Evolutionary conservation across 148 eudicot species (phyloP), one percentile per base, ranked within the genome.

Genomic region (Gaultheria prostrata): DNA sequence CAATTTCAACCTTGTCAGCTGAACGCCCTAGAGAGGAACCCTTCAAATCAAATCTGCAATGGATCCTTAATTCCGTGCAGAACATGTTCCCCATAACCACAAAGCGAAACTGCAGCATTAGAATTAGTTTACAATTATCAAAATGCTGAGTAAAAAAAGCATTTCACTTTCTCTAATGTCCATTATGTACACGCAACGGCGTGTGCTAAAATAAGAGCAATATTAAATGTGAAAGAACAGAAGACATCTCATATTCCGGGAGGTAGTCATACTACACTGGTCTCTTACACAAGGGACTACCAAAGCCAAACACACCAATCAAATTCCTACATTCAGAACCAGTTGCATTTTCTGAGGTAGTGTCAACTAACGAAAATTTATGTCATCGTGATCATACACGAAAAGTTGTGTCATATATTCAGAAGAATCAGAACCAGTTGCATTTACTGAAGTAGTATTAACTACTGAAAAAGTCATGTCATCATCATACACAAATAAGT

Each of bases 61-160:
- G 99, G 85, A 97, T 97, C 90, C 99, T 92, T 81, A 97, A 87
- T 85, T 93, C 98, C 63, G 99, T 97, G 91, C 98, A 97, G 88
- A 97, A 97, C 98, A 97, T 94, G 87, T 97, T 97, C 82, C 99
- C 99, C 99, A 97, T 97, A 65, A 97, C 99, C 81, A 94, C 99
- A 86, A 97, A 97, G 39, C 98, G 97, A 83, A 97, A 97, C 99
- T 97, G 94, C 90, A 90, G 85, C 76, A 72, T 35, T 79, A 46
- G 74, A 87, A 82, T 57, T 30, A 78, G 49, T 69, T 39, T 69
- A 73, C 56, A 80, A 59, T 51, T 30, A 73, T 85, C 51, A 35
- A n/a, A 48, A 21, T 63, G 8, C 17, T 26, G 56, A 17, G 65
- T 11, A 76, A 2, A 32, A 3, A 70, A 81, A 82, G 84, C 46